phyloP scores from a whole-genome alignment of 305 asterid species.

The Fraxinus latifolia region DNA sequence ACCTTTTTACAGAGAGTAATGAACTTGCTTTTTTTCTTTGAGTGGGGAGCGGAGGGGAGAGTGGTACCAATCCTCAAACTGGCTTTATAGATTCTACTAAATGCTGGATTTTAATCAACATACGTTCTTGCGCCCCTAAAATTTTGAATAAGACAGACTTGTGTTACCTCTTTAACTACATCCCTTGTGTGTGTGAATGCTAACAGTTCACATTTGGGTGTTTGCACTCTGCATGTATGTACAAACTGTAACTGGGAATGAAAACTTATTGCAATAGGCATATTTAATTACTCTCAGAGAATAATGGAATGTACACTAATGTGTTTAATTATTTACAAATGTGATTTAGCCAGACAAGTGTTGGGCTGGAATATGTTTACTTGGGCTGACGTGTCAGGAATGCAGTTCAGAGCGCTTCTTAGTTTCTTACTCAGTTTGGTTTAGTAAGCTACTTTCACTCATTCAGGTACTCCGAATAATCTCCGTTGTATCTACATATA shows the following conservation, averaged over 20 bases:
- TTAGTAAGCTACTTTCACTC: constrained; percentile 45
- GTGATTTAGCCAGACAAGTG: constrained; percentile 72
- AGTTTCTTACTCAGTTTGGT: constrained; percentile 68
- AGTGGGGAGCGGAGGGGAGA: background rate
- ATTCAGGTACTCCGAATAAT: constrained; percentile 57
- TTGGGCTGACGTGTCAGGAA: constrained; percentile 81
- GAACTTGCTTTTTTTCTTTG: background rate
- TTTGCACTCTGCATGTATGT: background rate
- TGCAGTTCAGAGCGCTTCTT: constrained; percentile 75
- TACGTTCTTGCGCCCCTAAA: background rate
- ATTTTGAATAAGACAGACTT: background rate
- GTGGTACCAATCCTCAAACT: background rate
- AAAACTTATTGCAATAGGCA: background rate
- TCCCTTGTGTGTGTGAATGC: background rate
- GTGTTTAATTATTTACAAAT: constrained; percentile 21
- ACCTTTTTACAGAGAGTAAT: background rate
- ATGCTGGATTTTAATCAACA: background rate
- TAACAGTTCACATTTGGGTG: background rate
- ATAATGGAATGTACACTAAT: constrained; percentile 4
- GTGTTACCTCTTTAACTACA: background rate
- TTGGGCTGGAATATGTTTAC: constrained; percentile 88
- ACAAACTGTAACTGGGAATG: background rate
- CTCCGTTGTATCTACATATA: constrained; percentile 4
- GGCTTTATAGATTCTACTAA: background rate
- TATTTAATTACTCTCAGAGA: background rate